These are phyloP conservation scores for Epicoccum sorghinum DNA, from an alignment of 2,329 filamentous ascomycete species.

Conservation along the genomic window DNA sequence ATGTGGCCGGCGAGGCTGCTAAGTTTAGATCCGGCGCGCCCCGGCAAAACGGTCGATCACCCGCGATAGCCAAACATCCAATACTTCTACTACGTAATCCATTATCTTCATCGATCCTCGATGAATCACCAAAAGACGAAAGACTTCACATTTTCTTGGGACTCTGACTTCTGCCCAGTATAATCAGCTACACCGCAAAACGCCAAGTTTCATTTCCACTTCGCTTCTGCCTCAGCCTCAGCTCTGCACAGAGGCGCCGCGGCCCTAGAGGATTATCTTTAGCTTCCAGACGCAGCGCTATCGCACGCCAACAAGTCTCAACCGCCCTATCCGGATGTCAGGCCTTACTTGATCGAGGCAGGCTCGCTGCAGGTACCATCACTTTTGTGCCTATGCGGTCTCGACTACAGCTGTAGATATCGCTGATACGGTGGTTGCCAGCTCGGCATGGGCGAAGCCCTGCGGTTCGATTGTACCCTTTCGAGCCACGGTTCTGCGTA, in stretches of 20 bases:
- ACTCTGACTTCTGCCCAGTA: neutral
- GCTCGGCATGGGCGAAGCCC: constrained; percentile 7
- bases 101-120: no score
- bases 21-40: constrained; percentile 8
- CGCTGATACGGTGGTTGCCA: constrained; percentile 1
- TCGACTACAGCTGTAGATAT: constrained; percentile 14
- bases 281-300: constrained; percentile 14
- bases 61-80: constrained; percentile 5
- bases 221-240: constrained; percentile 14
- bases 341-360: constrained; percentile 7
- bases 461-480: neutral
- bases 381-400: constrained; percentile 12
- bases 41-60: constrained; percentile 12
- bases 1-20: neutral
- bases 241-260: constrained; percentile 12
- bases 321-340: constrained; percentile 7
- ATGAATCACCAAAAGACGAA: no score
- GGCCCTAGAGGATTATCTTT: constrained; percentile 6
- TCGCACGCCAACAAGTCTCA: constrained; percentile 13
- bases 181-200: neutral
- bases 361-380: constrained; percentile 16
- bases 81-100: neutral
- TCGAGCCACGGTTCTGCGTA: neutral
- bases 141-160: no score
- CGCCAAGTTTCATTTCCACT: neutral